Conservation (phyloP, 495 filamentous ascomycete species). For the Xylaria intraflava region DNA sequence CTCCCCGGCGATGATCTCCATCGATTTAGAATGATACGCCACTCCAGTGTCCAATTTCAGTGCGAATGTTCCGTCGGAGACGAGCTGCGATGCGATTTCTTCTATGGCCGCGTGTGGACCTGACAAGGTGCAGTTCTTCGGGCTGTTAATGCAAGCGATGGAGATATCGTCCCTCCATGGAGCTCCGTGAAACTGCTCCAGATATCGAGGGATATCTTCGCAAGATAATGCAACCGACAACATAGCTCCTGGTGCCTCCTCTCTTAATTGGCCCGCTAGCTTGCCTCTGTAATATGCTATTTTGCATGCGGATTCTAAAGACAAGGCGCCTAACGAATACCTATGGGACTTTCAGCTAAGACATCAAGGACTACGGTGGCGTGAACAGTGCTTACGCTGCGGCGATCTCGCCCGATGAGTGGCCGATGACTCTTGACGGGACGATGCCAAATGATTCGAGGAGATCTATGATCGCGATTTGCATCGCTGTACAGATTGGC, state of each 20-base stretch:
- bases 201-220: constrained; percentile 2
- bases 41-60: constrained; percentile 30
- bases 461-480: constrained; percentile 44
- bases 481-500: constrained; percentile 35
- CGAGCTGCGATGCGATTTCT: constrained; percentile 19
- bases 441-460: constrained; percentile 39
- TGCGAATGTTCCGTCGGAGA: constrained; percentile 37
- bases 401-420: constrained; percentile 54
- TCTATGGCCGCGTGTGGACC: constrained; percentile 33
- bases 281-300: constrained; percentile 38
- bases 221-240: constrained; percentile 29
- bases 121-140: constrained; percentile 37
- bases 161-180: constrained; percentile 16
- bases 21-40: constrained; percentile 40
- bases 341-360: no score
- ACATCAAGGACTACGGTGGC: no score
- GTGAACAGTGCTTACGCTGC: no score
- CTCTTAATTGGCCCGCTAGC: constrained; percentile 18
- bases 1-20: constrained; percentile 31
- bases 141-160: constrained; percentile 46
- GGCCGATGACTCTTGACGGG: constrained; percentile 42
- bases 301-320: constrained; percentile 36
- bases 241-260: constrained; percentile 30
- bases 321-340: constrained; percentile 34
- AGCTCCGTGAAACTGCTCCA: constrained; percentile 7